These are phyloP conservation scores for Exophiala sp. DNA, from an alignment of 2,329 filamentous ascomycete species.

Conservation along the genomic window DNA sequence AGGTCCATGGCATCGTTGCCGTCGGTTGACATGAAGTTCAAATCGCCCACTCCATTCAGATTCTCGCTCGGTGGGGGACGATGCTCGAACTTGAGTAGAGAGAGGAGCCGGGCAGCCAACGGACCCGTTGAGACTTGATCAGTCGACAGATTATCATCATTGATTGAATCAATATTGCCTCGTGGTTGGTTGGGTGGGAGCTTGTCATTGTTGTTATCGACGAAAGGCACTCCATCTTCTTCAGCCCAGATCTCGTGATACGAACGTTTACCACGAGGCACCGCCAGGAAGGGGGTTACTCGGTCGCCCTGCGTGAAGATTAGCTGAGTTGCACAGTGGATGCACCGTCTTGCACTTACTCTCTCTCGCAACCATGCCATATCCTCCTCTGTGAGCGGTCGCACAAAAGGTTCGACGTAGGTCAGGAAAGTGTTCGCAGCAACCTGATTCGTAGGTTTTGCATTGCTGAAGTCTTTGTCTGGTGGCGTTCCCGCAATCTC, in stretches of 20 bases:
- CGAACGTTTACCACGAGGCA: constrained; percentile 73
- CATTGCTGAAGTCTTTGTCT: constrained; percentile 90
- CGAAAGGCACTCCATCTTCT: constrained; percentile 74
- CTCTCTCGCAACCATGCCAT: constrained; percentile 86
- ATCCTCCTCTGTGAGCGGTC: constrained; percentile 86
- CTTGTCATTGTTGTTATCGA: constrained; percentile 64
- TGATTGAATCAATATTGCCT: constrained; percentile 78
- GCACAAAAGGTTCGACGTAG: constrained; percentile 86
- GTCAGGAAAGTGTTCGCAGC: constrained; percentile 88
- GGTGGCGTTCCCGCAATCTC: constrained; percentile 83
- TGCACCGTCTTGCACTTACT: constrained; percentile 33
- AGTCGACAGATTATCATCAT: constrained; percentile 78
- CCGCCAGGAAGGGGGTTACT: constrained; percentile 74
- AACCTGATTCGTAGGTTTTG: constrained; percentile 90
- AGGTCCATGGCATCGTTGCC: constrained; percentile 45
- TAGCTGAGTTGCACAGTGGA: neutral
- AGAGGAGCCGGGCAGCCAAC: constrained; percentile 72
- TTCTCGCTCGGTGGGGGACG: constrained; percentile 50
- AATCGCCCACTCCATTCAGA: constrained; percentile 47
- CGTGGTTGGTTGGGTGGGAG: constrained; percentile 74
- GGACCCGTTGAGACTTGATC: constrained; percentile 86
- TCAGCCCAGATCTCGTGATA: constrained; percentile 92
- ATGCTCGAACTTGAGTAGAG: constrained; percentile 71
- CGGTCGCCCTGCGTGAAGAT: constrained; percentile 61
- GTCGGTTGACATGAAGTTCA: constrained; percentile 37